Conservation (phyloP, 179 eudicot species). For the Heliamphora pulchella region DNA sequence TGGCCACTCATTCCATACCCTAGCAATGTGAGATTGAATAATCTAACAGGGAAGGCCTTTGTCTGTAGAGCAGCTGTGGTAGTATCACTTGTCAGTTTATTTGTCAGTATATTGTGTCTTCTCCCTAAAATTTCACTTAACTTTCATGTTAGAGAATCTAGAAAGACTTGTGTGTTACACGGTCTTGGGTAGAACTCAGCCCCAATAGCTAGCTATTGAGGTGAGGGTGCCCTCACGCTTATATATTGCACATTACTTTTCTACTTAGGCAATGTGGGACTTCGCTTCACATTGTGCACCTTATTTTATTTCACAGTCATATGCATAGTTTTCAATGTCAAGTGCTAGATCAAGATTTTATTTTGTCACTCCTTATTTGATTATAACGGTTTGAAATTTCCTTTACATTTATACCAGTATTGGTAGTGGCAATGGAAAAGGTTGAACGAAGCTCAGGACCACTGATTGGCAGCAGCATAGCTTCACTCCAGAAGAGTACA, state of each 20-base stretch:
- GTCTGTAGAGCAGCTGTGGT: neutral
- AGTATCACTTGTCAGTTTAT: neutral
- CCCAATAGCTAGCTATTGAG: too few relatives aligned
- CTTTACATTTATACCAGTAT: constrained; percentile 38
- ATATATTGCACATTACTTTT: too few relatives aligned
- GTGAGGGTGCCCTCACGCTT: too few relatives aligned
- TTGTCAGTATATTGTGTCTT: neutral
- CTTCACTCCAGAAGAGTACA: constrained; percentile 86
- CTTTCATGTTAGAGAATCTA: neutral
- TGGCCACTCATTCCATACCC: too few relatives aligned
- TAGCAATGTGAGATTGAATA: too few relatives aligned
- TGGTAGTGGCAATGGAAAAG: constrained; percentile 93
- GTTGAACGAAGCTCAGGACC: constrained; percentile 91
- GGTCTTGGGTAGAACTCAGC: too few relatives aligned
- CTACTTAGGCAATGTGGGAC: too few relatives aligned
- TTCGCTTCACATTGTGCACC: neutral
- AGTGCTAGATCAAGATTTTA: neutral
- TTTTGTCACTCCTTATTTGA: neutral
- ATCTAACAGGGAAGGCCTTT: too few relatives aligned
- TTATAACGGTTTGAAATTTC: neutral
- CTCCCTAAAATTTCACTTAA: neutral
- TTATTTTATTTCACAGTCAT: neutral
- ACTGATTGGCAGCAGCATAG: constrained; percentile 83
- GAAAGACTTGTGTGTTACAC: too few relatives aligned
- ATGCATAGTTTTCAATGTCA: neutral